phyloP scores from a whole-genome alignment of 192 early-diverging fungal species.

The Coemansia sp. region DNA sequence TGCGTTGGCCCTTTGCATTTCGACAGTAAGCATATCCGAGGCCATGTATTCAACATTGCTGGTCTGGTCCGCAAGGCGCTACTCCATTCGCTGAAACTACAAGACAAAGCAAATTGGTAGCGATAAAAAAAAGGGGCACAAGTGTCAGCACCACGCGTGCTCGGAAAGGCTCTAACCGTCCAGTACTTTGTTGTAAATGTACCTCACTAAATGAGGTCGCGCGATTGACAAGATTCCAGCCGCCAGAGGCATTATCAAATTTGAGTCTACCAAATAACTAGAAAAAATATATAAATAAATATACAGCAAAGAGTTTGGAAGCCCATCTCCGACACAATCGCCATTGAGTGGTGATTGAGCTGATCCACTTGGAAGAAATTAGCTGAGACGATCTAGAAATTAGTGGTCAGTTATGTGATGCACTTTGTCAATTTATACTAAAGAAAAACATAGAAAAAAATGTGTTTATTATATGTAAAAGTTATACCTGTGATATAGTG shows the following conservation, averaged over 20 bases:
- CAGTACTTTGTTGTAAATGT: background rate
- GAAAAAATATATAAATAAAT: background rate
- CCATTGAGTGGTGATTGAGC: background rate
- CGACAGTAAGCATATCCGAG: background rate
- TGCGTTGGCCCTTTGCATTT: background rate
- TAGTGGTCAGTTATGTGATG: background rate
- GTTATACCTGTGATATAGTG: too few species aligned
- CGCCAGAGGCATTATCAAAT: background rate
- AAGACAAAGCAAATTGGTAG: background rate
- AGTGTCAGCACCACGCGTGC: background rate
- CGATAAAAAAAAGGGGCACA: too few species aligned
- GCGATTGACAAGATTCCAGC: background rate
- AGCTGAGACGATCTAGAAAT: background rate
- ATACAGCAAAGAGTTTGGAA: background rate
- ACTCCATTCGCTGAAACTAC: background rate
- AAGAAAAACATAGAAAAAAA: background rate
- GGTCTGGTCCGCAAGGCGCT: background rate
- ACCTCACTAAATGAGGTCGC: slow-evolving; percentile 7
- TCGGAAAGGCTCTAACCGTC: background rate
- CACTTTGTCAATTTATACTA: too few species aligned
- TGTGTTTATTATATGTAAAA: background rate
- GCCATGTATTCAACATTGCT: background rate
- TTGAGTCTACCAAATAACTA: background rate
- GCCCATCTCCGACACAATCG: background rate
- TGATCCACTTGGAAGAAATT: background rate